These are phyloP conservation scores for Rubia occidens DNA, from an alignment of 305 asterid genomes.

Conservation along the genomic window DNA sequence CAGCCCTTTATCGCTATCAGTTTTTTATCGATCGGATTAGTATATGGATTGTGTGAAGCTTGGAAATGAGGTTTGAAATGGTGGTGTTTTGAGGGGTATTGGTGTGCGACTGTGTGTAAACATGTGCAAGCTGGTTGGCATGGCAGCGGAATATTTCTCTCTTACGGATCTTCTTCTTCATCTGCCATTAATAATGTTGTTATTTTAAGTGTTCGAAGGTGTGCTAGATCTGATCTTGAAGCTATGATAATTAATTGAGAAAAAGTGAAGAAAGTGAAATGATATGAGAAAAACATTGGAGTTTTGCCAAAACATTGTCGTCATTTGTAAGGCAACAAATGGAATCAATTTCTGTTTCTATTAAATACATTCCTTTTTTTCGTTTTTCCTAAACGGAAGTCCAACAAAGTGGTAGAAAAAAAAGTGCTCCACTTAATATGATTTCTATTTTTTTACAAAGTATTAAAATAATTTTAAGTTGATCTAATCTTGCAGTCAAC, in stretches of 20 bases:
- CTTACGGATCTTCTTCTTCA: background rate
- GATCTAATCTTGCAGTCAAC: too few relatives aligned
- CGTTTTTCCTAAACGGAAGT: background rate
- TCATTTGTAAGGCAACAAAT: background rate
- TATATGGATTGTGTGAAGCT: background rate
- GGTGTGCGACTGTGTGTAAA: slow-evolving; percentile 1
- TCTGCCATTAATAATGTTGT: background rate
- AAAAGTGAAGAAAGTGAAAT: background rate
- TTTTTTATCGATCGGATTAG: background rate
- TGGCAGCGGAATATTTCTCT: background rate
- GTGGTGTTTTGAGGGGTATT: background rate
- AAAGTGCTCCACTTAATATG: too few relatives aligned
- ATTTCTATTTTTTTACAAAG: too few relatives aligned
- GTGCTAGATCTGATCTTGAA: background rate
- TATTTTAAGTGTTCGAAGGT: background rate
- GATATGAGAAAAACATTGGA: background rate
- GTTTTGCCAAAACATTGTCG: background rate
- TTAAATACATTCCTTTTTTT: background rate
- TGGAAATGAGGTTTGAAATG: background rate
- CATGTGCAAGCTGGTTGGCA: slow-evolving; percentile 2
- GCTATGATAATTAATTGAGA: background rate
- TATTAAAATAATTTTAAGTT: too few relatives aligned
- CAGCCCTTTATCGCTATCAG: background rate
- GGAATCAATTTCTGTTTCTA: background rate
- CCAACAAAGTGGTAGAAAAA: too few relatives aligned